phyloP scores from a whole-genome alignment of 441 rosid genomes.

The Bocquillonia castaneifolia region DNA sequence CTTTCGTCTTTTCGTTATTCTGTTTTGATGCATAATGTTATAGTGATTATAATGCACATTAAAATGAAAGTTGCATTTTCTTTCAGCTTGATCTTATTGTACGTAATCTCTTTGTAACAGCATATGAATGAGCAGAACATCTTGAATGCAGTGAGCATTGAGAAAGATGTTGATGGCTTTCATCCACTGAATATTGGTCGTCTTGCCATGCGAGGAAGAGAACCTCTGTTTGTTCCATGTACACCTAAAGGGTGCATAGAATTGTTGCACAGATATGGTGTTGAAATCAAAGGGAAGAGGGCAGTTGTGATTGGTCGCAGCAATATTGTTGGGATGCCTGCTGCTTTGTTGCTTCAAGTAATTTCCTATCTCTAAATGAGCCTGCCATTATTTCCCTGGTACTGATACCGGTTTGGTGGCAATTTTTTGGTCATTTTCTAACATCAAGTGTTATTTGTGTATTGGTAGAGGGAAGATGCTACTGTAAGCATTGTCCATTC shows the following conservation, averaged over 20 bases:
- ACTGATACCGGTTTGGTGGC: neutral
- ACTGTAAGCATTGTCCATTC: constrained; percentile 73
- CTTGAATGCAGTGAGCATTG: constrained; percentile 65
- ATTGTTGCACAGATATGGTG: constrained; percentile 64
- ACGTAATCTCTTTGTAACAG: constrained; percentile 27
- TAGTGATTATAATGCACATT: neutral
- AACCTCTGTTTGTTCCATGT: constrained; percentile 74
- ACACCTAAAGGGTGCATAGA: constrained; percentile 94
- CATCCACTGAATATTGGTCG: constrained; percentile 78
- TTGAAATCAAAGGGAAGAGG: constrained; percentile 73
- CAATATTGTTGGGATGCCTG: constrained; percentile 93
- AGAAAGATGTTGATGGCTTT: constrained; percentile 91
- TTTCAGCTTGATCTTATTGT: neutral
- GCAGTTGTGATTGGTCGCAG: constrained; percentile 88
- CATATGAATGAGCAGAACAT: constrained; percentile 75
- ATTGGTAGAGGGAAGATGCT: constrained; percentile 75
- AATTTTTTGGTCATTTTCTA: neutral
- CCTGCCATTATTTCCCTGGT: neutral
- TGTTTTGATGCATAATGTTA: neutral
- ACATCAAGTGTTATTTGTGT: neutral
- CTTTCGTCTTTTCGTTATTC: neutral
- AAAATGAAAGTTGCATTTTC: neutral
- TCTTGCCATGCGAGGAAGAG: constrained; percentile 86
- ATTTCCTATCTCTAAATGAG: neutral
- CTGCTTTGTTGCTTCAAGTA: constrained; percentile 81